Base-by-base conservation (phyloP, 371 early-diverging fungal species). In the Rhizopus delemar region DNA sequence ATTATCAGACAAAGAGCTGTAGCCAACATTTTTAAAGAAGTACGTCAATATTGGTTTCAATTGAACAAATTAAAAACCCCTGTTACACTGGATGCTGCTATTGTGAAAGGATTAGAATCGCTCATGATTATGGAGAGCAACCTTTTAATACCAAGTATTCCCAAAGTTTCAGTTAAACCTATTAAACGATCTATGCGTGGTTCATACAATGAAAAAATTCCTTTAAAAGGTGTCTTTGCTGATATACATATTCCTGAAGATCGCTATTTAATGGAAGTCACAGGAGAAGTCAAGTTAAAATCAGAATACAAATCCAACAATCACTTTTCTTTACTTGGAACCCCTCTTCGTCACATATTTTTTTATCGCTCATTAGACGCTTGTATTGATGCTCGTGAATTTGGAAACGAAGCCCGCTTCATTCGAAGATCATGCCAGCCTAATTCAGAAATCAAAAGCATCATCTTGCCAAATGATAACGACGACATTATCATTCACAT, bases 321-420 rank as follows among this genome's bases (percentile, higher is more conserved):
- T 65, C 69, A 84, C 41, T 89, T 85, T 64, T 66, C 73, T 12
- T 60, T 84, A 9, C 57, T 90, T 31, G 86, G 85, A 3, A 85
- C 86, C 0, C 76, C 86, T 0, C 76, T 86, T 22, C 85, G 90
- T 1, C 86, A 85, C 69, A 88, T 93, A 2, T 85, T 88, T 33
- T 83, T 89, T 53, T 87, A 91, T 60, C 89, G 87, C 0, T 79
- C 83, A 4, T 51, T 89, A n/a, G 82, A 90, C 48, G 75, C 90
- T 4, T 85, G 80, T 36, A 85, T 94, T 2, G 93, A 94, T 66
- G 87, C 91, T 46, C 83, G 95, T 31, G 69, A 79, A 13, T 73
- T 75, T 32, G 91, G 90, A 8, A 83, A 85, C 12, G 87, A 90
- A 45, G 82, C 86, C 8, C 79, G 92, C 4, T 89, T 81, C 62